Base-by-base conservation (phyloP, 2,329 filamentous ascomycete genomes). In the Diaporthe sp. region DNA sequence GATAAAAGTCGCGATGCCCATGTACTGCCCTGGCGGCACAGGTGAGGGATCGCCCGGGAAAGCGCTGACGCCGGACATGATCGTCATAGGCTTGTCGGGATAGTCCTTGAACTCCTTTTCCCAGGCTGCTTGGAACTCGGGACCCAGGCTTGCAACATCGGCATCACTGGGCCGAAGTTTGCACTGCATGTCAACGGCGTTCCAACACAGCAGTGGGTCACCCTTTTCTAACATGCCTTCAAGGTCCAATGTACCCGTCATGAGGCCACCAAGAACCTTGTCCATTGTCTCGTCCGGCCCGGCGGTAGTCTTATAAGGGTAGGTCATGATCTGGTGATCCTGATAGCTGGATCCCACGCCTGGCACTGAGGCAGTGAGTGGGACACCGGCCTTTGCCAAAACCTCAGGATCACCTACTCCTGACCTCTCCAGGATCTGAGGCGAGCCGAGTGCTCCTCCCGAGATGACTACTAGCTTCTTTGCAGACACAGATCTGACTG, bases 1-100 rank as follows among this genome's bases (percentile, higher is more conserved):
- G 0, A 87, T 90, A 81, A 89, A 92, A 4, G 84, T 84, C 0
- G 84, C 87, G 17, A 87, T 80, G 0, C 87, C 86, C 40, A 91
- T 82, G 76, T 92, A 92, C 76, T 92, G 88, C 58, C 77, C 80
- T 0, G 78, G 76, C 0, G 82, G 81, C 1, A 87, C 77, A 2
- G 79, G 77, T 0, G 81, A 81, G 0, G 82, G 86, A 55, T 88
- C 85, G 0, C 84, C 86, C 1, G 87, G 81, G 78, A 86, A 87
- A 80, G 78, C 77, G 52, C 80, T 82, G 67, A 85, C 80, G 40
- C 83, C 79, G 64, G 78, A 84, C 6, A 85, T 82, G 1, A 90
- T 82, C 81, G 86, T 85, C 13, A 90, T 69, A 0, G 89, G 89
- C n/a, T 85, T 84, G 57, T 67, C 73, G 2, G 77, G 76, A 10